Evolutionary conservation across 2,329 filamentous ascomycete genomes (phyloP), one percentile per base, ranked within the genome.

Genomic region (Colletotrichum sp.): DNA sequence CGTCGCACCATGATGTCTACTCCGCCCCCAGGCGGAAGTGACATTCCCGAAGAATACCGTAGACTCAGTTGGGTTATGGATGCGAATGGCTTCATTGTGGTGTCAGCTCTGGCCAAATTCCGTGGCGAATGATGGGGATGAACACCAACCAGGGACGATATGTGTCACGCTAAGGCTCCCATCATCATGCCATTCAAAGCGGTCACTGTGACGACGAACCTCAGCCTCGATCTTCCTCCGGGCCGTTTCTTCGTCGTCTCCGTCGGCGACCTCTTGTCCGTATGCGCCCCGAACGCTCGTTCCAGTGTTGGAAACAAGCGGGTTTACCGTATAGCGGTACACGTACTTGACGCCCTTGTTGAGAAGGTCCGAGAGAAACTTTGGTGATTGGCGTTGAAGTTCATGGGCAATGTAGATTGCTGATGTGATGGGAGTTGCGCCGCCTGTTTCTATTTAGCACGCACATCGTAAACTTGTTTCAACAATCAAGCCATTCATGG

Each of bases 1-100:
- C 2, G 83, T 84, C 34, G 82, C 83, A 16, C 82, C 82, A 65
- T 84, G 83, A 34, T 82, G 79, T 18, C 70, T 79, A 63, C 82
- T 84, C 15, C 82, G 80, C 6, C 82, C 83, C 83, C 82, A 84
- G 3, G 83, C 83, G 18, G 80, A 82, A 9, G 83, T 84, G n/a
- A 85, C 74, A 65, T 84, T 84, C 8, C 83, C 83, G 59, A 85
- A 85, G 77, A 80, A 84, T 0, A 80, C 81, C 1, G 80, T 78
- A 4, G 80, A 68, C 1, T 79, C 80, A 1, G 79, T 82, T 12
- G 80, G 78, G 10, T 81, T 67, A 64, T 83, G 81, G 15, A 79
- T 81, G 13, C 81, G 77, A 16, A 82, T 80, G 49, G 81, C 83
- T 81, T 28, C 7, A 7, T 10, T 30, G 7, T 26, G 9, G 26